Evolutionary conservation across 306 rosid genomes (phyloP).

Genomic region (Styphnolobium japonicum): DNA sequence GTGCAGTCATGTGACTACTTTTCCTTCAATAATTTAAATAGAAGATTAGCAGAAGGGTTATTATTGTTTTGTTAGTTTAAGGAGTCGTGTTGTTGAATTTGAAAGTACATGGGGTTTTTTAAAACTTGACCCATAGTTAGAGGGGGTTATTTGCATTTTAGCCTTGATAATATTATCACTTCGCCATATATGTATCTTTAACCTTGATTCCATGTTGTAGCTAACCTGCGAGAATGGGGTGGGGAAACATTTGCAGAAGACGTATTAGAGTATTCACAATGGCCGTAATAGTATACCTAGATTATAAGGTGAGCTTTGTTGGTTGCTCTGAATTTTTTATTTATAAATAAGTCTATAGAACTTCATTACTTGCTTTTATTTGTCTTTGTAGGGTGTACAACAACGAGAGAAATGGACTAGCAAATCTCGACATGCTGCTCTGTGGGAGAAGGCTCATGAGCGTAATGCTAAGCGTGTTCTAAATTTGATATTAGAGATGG

Average conservation of each 20-base stretch:
- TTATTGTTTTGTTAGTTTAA: too few species aligned
- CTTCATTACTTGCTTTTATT: conserved; percentile 1
- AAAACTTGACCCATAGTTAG: too few species aligned
- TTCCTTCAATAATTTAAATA: too few species aligned
- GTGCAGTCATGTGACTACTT: too few species aligned
- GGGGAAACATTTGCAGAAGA: conserved; percentile 42
- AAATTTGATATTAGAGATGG: conserved; percentile 76
- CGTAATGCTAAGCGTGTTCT: conserved; percentile 89
- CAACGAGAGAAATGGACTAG: conserved; percentile 85
- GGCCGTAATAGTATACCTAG: conserved; percentile 45
- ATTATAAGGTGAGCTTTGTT: conserved; percentile 43
- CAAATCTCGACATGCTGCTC: conserved; percentile 44
- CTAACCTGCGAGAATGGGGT: conserved; percentile 38
- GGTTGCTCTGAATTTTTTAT: not conserved
- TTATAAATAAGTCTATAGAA: not conserved
- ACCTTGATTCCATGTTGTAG: conserved; percentile 21
- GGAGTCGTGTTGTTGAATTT: too few species aligned
- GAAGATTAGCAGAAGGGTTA: too few species aligned
- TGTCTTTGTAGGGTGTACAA: conserved; percentile 59
- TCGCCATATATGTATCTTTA: conserved; percentile 6
- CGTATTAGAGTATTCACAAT: conserved; percentile 42
- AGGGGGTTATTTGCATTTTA: too few species aligned
- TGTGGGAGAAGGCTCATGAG: conserved; percentile 92
- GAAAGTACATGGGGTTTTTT: too few species aligned
- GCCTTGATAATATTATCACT: too few species aligned